Evolutionary conservation across 805 yeast species (phyloP).

Genomic region (Starmerella asiatica): DNA sequence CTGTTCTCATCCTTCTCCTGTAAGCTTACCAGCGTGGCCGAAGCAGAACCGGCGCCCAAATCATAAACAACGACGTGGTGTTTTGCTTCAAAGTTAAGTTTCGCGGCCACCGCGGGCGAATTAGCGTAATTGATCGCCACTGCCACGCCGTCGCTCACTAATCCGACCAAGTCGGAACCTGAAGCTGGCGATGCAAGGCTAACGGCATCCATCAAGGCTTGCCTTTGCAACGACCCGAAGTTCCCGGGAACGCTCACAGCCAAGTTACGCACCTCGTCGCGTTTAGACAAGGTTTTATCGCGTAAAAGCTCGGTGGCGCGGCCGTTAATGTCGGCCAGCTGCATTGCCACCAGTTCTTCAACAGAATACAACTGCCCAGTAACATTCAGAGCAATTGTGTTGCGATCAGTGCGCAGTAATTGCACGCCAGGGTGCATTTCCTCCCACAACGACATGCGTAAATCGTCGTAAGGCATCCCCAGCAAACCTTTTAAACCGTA

Average conservation of each 20-base stretch:
- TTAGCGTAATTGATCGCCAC: conserved; percentile 72
- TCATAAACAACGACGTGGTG: conserved; percentile 67
- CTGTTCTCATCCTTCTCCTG: conserved; percentile 17
- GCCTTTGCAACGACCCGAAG: conserved; percentile 50
- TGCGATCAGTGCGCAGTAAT: conserved; percentile 32
- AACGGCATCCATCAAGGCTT: conserved; percentile 59
- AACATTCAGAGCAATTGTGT: conserved; percentile 45
- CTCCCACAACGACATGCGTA: conserved; percentile 35
- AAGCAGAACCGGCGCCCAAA: conserved; percentile 84
- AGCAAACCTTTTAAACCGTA: conserved; percentile 55
- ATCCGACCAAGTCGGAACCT: conserved; percentile 41
- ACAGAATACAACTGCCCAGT: conserved; percentile 39
- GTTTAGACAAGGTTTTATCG: conserved; percentile 35
- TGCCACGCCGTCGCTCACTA: conserved; percentile 87
- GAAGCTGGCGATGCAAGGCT: conserved; percentile 58
- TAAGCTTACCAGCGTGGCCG: conserved; percentile 56
- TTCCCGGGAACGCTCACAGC: conserved; percentile 69
- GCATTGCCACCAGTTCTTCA: conserved; percentile 82
- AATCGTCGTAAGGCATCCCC: conserved; percentile 41
- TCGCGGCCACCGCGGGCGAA: conserved; percentile 28
- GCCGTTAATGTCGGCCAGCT: conserved; percentile 45
- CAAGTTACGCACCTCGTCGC: conserved; percentile 39
- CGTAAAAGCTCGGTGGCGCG: conserved; percentile 54
- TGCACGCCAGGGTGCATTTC: conserved; percentile 49
- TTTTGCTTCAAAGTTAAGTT: conserved; percentile 31